phyloP scores from a whole-genome alignment of 2,329 filamentous ascomycete species.

The Aureobasidium mangrovei region DNA sequence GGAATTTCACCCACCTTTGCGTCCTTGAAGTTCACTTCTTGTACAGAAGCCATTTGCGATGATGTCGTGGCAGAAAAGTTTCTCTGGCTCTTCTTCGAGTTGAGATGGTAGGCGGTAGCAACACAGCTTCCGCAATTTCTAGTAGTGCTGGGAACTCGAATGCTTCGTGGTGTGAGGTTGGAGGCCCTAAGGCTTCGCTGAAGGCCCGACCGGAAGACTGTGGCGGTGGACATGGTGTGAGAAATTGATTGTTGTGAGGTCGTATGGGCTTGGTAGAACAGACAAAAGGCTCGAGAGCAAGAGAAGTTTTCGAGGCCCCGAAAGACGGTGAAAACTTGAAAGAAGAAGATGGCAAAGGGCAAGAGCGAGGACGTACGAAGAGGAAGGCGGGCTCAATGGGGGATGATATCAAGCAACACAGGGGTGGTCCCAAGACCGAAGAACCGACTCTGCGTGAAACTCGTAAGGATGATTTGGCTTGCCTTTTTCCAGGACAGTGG shows the following conservation, averaged over 20 bases:
- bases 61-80: conserved; percentile 2
- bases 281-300: neutral
- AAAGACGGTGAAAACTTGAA: neutral
- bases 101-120: conserved; percentile 8
- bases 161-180: neutral
- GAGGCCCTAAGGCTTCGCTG: conserved; percentile 8
- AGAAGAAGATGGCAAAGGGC: neutral
- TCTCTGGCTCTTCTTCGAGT: conserved; percentile 5
- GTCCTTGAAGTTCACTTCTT: conserved; percentile 3
- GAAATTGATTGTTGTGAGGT: neutral
- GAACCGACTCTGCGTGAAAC: neutral
- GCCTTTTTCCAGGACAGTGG: conserved; percentile 11
- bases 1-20: neutral
- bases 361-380: conserved; percentile 5
- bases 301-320: neutral
- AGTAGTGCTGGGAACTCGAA: neutral
- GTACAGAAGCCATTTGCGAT: conserved; percentile 7
- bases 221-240: neutral
- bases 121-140: conserved; percentile 11
- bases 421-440: conserved; percentile 5
- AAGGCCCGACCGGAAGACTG: conserved; percentile 9
- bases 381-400: conserved; percentile 10
- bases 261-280: neutral
- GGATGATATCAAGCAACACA: conserved; percentile 8
- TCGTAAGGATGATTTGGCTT: neutral